Conservation (phyloP, 371 early-diverging fungal genomes). For the Rhizopus microsporus region DNA sequence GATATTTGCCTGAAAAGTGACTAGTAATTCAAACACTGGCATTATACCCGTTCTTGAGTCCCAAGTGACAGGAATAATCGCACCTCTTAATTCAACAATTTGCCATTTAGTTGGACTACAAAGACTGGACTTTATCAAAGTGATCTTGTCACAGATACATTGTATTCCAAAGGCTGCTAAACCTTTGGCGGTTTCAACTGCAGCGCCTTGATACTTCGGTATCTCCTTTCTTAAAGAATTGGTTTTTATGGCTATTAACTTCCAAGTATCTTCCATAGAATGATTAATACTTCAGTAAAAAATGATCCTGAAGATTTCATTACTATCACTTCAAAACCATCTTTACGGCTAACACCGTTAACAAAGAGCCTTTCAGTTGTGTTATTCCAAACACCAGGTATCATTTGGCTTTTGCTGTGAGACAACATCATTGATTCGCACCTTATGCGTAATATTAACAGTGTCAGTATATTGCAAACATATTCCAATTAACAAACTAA, state of each 20-base stretch:
- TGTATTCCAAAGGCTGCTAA: slow-evolving; percentile 13
- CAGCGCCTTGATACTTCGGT: slow-evolving; percentile 12
- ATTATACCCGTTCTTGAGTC: slow-evolving; percentile 11
- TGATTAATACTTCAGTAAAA: slow-evolving; percentile 12
- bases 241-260: slow-evolving; percentile 7
- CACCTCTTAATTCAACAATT: slow-evolving; percentile 18
- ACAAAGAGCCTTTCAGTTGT: slow-evolving; percentile 15
- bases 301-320: slow-evolving; percentile 10
- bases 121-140: slow-evolving; percentile 11
- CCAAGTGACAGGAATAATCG: slow-evolving; percentile 18
- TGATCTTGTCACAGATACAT: slow-evolving; percentile 17
- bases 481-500: slow-evolving; percentile 4
- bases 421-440: slow-evolving; percentile 16
- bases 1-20: slow-evolving; percentile 17
- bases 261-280: slow-evolving; percentile 8
- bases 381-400: slow-evolving; percentile 17
- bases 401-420: slow-evolving; percentile 14
- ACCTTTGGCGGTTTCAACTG: slow-evolving; percentile 17
- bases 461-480: not conserved
- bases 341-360: slow-evolving; percentile 10
- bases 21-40: slow-evolving; percentile 13
- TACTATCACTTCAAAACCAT: slow-evolving; percentile 13
- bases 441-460: slow-evolving; percentile 12
- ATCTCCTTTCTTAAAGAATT: slow-evolving; percentile 19
- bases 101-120: slow-evolving; percentile 15